Base-by-base conservation (phyloP, 805 yeast genomes). In the Cyberlindnera amylophila region DNA sequence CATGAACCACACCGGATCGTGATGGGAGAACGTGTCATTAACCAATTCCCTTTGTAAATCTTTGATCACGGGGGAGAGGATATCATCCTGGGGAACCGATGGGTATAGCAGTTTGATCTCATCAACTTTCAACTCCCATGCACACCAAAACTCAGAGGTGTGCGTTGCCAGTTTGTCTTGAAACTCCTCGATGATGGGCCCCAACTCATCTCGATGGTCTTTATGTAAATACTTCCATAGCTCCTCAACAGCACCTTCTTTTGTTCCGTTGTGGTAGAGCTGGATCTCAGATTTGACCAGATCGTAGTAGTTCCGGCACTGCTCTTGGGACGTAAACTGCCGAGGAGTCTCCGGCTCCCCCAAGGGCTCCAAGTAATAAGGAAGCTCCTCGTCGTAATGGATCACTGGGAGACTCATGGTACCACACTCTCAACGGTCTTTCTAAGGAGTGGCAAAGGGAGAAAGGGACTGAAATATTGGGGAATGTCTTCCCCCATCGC, bases 261-360 rank as follows among this genome's bases (percentile, higher is more conserved):
- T 4, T 4, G 35, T 34, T 4, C 43, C 43, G 23, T 34, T 33
- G 23, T 39, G 43, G 15, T 34, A 29, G 10, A 39, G 31, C 31
- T 39, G 38, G 30, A 39, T 30, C 34, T 39, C 35, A 12, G 21
- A 30, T 32, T 39, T 39, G 34, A 24, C 38, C 19, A 34, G 19
- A 18, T 34, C 38, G 37, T 39, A 39, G 38, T 39, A 39, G 30
- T 23, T 34, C 32, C 19, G 38, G n/a, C 43, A 39, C 16, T 39
- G 38, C 17, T 39, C 29, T 6, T 16, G 30, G 10, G 43, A 39
- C 15, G 33, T 28, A 27, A 39, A 34, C 10, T 3, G 4, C 34
- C 16, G 28, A 14, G 37, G 38, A 27, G 15, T 6, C 19, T n/a
- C 17, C 16, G 36, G 41, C 32, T 38, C 41, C 3, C 33, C 36